These are phyloP conservation scores for Fusarium circinatum DNA, from an alignment of 2,329 filamentous ascomycete species.

Conservation along the genomic window DNA sequence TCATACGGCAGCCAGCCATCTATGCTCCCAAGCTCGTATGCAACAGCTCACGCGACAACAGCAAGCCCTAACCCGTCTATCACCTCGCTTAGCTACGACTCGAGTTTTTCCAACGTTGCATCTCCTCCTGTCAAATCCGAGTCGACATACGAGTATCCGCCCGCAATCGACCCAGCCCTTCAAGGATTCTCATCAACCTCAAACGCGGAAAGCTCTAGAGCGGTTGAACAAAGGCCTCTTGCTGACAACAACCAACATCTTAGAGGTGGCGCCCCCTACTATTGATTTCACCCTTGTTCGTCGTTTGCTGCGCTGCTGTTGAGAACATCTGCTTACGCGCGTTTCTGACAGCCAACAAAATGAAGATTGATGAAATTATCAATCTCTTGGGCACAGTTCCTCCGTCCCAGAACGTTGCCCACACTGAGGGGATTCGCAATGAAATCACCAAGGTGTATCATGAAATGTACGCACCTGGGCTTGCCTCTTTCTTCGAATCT, in stretches of 20 bases:
- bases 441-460: slow-evolving; percentile 78
- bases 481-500: slow-evolving; percentile 83
- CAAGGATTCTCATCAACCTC: slow-evolving; percentile 53
- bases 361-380: slow-evolving; percentile 80
- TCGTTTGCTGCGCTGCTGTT: slow-evolving; percentile 44
- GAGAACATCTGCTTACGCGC: slow-evolving; percentile 47
- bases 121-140: slow-evolving; percentile 52
- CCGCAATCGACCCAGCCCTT: slow-evolving; percentile 74
- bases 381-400: slow-evolving; percentile 67
- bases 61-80: slow-evolving; percentile 47
- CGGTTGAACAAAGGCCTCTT: slow-evolving; percentile 45
- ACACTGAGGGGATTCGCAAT: slow-evolving; percentile 63
- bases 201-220: slow-evolving; percentile 39
- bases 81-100: slow-evolving; percentile 48
- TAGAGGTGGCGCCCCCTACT: slow-evolving; percentile 61
- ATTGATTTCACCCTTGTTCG: slow-evolving; percentile 48
- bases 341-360: slow-evolving; percentile 56
- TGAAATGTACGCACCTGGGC: slow-evolving; percentile 78
- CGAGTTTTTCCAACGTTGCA: slow-evolving; percentile 47
- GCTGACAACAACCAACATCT: slow-evolving; percentile 52
- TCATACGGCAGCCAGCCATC: slow-evolving; percentile 59
- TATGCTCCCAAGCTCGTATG: slow-evolving; percentile 57
- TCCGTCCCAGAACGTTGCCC: slow-evolving; percentile 64
- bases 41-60: slow-evolving; percentile 48
- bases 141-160: slow-evolving; percentile 63